Evolutionary conservation across 2,329 filamentous ascomycete species (phyloP), one percentile per base, ranked within the genome.

Genomic region (Trichoderma arundinaceum): DNA sequence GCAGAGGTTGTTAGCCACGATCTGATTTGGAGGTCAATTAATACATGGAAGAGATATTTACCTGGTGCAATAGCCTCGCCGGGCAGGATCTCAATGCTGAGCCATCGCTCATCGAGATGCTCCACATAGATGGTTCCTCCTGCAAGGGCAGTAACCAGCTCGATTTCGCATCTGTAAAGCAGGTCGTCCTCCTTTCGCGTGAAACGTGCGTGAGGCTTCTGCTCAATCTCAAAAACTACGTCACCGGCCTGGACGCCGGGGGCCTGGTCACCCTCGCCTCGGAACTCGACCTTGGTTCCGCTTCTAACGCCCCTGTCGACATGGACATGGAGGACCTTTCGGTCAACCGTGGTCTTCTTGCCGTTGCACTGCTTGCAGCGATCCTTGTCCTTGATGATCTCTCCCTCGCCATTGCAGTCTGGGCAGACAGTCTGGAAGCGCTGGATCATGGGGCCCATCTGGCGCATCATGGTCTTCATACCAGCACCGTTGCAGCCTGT

Each of bases 381-480:
- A 79, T 99, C 95, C 84, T 96, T 96, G 72, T 98, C 94, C 76
- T 92, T 92, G 79, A 99, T 94, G 71, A 90, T 93, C 83, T 99
- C 95, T 68, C 95, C 94, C 80, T 99, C 95, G 69, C 96, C 96
- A 73, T 95, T 94, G 79, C 95, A 99, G 82, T 99, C 96, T 33
- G 94, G 92, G 86, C 95, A 99, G 73, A 97, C 94, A 35, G 94
- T 98, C 85, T 99, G 95, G 88, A 99, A 99, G 66, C 95, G 92
- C 83, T 99, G 96, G 73, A 99, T 98, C 95, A 99, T 99, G 67
- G 95, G 95, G 59, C 95, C 95, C 94, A 99, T 98, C 82, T 99
- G 95, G 77, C 96, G 91, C 95, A 99, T 97, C 94, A 99, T 98
- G 46, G 92, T 97, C 90, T 98, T 98, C 92, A 97, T 97, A 80